These are phyloP conservation scores for Corchorus capsularis DNA, from an alignment of 345 rosid genomes.

Conservation along the genomic window DNA sequence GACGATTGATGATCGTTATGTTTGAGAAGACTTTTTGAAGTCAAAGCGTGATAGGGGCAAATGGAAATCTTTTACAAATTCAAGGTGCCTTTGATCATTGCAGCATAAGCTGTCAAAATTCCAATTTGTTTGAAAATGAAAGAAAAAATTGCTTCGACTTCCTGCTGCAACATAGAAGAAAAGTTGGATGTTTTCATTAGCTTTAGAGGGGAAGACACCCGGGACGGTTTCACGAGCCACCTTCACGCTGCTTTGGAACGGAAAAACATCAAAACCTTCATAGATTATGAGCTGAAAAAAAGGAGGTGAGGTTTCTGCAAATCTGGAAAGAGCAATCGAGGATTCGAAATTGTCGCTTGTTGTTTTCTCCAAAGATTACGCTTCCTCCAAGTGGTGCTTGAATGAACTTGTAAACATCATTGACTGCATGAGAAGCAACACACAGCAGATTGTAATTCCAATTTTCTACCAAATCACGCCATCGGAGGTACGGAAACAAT, in stretches of 20 bases:
- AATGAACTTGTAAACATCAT: slow-evolving; percentile 36
- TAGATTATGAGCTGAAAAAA: slow-evolving; percentile 20
- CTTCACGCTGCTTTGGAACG: slow-evolving; percentile 29
- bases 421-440: slow-evolving; percentile 23
- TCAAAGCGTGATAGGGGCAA: no score
- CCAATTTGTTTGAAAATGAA: no score
- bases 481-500: slow-evolving; percentile 27
- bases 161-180: no score
- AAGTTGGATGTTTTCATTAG: slow-evolving; percentile 32
- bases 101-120: no score
- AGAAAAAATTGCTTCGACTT: no score
- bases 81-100: no score
- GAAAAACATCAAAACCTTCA: slow-evolving; percentile 25
- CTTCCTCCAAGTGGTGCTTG: slow-evolving; percentile 32
- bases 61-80: no score
- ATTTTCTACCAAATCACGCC: slow-evolving; percentile 36
- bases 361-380: slow-evolving; percentile 29
- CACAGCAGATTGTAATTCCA: slow-evolving; percentile 37
- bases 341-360: slow-evolving; percentile 29
- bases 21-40: no score
- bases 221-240: slow-evolving; percentile 35
- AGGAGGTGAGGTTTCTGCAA: slow-evolving; percentile 24
- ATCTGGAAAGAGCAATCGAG: slow-evolving; percentile 23
- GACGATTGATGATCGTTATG: no score
- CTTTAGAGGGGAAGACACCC: slow-evolving; percentile 37